Evolutionary conservation across 192 early-diverging fungal genomes (phyloP), one percentile per base, ranked within the genome.

Genomic region (Helicostylum pulchrum): DNA sequence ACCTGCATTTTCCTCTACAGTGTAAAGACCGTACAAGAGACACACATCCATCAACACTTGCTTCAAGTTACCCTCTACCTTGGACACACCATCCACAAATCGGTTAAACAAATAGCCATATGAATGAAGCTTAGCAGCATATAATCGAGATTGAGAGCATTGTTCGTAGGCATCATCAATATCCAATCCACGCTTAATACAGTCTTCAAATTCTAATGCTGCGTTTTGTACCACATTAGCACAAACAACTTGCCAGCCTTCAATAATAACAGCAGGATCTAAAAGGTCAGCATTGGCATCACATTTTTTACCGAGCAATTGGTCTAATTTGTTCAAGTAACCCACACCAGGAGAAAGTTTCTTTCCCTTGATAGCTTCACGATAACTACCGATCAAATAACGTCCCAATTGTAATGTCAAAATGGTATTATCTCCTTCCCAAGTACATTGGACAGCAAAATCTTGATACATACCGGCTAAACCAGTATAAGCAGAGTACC

Each of bases 371-470:
- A 82, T 78, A 50, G 84, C 85, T 30, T 87, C 85, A 34, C 84
- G 80, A 51, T 83, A 87, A 21, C 83, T 86, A 52, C 85, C 80
- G 36, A 93, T 86, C 61, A 95, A 82, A 67, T 92, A 95, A 62
- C 93, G 86, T 39, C 92, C 92, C 45, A 87, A 86, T 75, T 95
- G 94, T 53, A 95, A 80, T 2, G 89, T 91, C 72, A 95, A 75
- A 59, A 95, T 95, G 53, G 93, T 95, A 75, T 95, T 93, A 80
- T 93, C 91, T 67, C 93, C 91, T 76, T 88, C 87, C 85, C 91
- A 90, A 31, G 91, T 94, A 73, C 89, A 92, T 70, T 92, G 90
- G 30, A 94, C 92, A 36, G 91, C 88, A 79, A 93, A 96, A 68
- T 94, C 92, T 61, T 85, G 83, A 78, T 92, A 92, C 59, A 88